Base-by-base conservation (phyloP, 2,329 filamentous ascomycete species). In the Hypoxylon sp. region DNA sequence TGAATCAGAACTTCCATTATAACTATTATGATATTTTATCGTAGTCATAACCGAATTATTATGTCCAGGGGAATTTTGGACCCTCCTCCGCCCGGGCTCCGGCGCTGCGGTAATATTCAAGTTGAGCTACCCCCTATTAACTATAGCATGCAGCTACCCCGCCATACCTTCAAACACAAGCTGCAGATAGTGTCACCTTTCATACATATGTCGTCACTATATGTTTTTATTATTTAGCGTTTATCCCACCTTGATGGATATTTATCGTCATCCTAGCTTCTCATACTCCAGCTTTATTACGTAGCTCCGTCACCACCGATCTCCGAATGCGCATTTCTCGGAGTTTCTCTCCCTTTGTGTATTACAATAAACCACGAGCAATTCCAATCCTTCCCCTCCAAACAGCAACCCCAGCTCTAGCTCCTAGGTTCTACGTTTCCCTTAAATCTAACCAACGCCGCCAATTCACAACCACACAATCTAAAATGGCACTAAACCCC, bases 401-500 rank as follows among this genome's bases (percentile, higher is more conserved):
- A 13, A 55, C 41, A 7, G 4, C 56, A 30, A 51, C 14, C 10
- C 28, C 41, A 56, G 36, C 38, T 25, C 28, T 11, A 25, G 10
- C 32, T 38, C 17, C 21, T 41, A 50, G 13, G 30, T 50, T 36
- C 14, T 41, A 30, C 28, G 30, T 10, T 19, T 36, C 5, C 45
- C 9, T 32, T 1, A 49, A 23, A 17, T 21, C 21, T 13, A 7
- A 10, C 21, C 56, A 41, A 28, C 19, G 32, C 32, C 55, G 56
- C 21, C 49, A 41, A 19, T 65, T 69, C 55, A 52, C 58, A 38
- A 65, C 30, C 23, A 68, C 65, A 52, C 28, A 6, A 41, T 56
- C 60, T 65, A 77, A 67, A 58, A 94, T 94, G 92, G 90, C 92
- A 30, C 86, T 94, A 74, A 88, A 91, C 72, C 92, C 92, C 72